These are phyloP conservation scores for Glycine soja DNA, from an alignment of 306 rosid genomes.

Conservation along the genomic window DNA sequence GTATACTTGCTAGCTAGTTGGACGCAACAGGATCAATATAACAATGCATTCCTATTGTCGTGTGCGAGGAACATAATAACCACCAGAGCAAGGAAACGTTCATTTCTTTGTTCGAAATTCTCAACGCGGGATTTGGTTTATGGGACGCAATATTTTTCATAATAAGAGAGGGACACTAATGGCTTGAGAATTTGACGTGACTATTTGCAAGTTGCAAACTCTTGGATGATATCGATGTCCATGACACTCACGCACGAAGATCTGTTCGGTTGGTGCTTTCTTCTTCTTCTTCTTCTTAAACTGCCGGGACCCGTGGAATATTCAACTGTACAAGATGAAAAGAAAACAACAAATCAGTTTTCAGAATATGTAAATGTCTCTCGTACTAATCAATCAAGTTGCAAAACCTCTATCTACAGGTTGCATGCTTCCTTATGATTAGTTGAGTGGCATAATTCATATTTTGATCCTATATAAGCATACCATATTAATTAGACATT, in stretches of 20 bases:
- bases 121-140: background rate
- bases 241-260: constrained; percentile 15
- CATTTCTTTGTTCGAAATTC: background rate
- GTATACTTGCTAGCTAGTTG: background rate
- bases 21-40: background rate
- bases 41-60: constrained; percentile 23
- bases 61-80: constrained; percentile 7
- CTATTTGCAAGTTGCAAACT: constrained; percentile 22
- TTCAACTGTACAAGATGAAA: constrained; percentile 7
- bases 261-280: constrained; percentile 23
- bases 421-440: constrained; percentile 2
- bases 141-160: background rate
- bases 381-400: background rate
- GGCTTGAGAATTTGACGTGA: constrained; percentile 25
- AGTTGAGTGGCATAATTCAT: background rate
- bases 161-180: background rate
- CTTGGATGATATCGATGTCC: constrained; percentile 10
- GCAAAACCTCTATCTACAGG: background rate
- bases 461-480: background rate
- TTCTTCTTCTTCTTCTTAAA: constrained; percentile 1
- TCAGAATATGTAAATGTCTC: constrained; percentile 14
- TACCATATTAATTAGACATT: background rate
- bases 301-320: background rate
- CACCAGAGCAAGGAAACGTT: background rate
- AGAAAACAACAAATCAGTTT: background rate